These are phyloP conservation scores for Sporothrix variecibatus DNA, from an alignment of 2,329 filamentous ascomycete species.

Conservation along the genomic window DNA sequence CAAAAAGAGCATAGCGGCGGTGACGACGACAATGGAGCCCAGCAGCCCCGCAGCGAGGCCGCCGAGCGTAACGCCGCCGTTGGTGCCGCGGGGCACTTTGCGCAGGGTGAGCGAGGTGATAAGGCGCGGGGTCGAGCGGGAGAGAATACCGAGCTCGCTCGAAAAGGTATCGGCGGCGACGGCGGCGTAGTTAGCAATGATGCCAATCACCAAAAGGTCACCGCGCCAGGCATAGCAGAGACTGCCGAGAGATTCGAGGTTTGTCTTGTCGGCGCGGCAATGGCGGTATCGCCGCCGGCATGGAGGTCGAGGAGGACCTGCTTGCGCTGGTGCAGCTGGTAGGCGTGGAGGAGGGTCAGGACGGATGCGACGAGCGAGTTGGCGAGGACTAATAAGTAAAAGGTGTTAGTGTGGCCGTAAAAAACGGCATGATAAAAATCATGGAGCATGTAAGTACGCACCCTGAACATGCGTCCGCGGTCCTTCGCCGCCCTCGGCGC, in stretches of 20 bases:
- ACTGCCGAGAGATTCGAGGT: slow-evolving; percentile 41
- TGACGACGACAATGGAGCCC: slow-evolving; percentile 72
- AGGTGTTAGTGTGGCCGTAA: neutral
- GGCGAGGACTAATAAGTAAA: slow-evolving; percentile 69
- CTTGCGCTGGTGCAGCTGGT: slow-evolving; percentile 56
- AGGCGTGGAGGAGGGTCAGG: slow-evolving; percentile 59
- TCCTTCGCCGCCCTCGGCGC: slow-evolving; percentile 69
- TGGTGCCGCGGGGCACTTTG: slow-evolving; percentile 85
- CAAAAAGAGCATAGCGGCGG: slow-evolving; percentile 64
- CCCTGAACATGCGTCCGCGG: slow-evolving; percentile 82
- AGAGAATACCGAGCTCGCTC: slow-evolving; percentile 91
- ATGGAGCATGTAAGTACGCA: slow-evolving; percentile 31
- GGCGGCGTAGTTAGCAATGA: slow-evolving; percentile 83
- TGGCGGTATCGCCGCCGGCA: slow-evolving; percentile 30
- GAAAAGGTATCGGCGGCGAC: slow-evolving; percentile 93
- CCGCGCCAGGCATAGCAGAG: slow-evolving; percentile 63
- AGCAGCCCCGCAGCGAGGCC: slow-evolving; percentile 74
- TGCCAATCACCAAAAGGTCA: slow-evolving; percentile 64
- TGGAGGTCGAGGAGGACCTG: slow-evolving; percentile 42
- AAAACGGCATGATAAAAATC: no score
- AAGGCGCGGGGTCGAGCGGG: slow-evolving; percentile 72
- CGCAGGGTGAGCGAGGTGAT: slow-evolving; percentile 79
- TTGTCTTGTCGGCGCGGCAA: neutral
- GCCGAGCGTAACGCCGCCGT: slow-evolving; percentile 80
- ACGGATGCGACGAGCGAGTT: slow-evolving; percentile 81